These are phyloP conservation scores for Dactylella cylindrospora DNA, from an alignment of 2,329 filamentous ascomycete species.

Conservation along the genomic window DNA sequence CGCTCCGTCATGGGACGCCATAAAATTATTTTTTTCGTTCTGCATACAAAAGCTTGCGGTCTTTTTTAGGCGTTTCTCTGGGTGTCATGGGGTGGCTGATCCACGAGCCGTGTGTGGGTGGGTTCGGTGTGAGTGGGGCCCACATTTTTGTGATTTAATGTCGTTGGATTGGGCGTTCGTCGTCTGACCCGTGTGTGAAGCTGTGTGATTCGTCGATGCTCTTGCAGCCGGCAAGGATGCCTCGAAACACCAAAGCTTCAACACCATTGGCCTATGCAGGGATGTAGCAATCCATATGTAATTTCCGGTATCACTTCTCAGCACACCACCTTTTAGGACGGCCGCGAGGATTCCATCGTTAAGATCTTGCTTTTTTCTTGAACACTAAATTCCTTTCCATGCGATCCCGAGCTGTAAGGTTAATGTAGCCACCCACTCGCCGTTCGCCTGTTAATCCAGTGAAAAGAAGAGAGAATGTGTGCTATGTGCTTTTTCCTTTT, in stretches of 20 bases:
- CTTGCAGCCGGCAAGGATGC: slow-evolving; percentile 36
- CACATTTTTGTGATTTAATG: not conserved
- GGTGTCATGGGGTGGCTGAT: slow-evolving; percentile 42
- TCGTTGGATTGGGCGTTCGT: slow-evolving; percentile 16
- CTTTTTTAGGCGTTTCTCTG: no score
- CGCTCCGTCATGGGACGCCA: slow-evolving; percentile 42
- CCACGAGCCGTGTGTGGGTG: slow-evolving; percentile 42
- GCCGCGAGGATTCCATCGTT: no score
- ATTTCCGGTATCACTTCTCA: no score
- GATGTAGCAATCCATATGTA: slow-evolving; percentile 41
- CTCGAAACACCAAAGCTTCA: slow-evolving; percentile 33
- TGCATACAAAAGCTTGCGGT: slow-evolving; percentile 26
- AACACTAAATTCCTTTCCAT: no score
- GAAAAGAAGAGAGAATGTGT: no score
- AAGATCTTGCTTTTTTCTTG: no score
- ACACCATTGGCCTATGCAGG: slow-evolving; percentile 31
- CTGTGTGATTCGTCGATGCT: slow-evolving; percentile 33
- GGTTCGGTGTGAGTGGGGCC: slow-evolving; percentile 41
- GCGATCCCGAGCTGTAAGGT: no score
- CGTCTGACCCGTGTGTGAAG: slow-evolving; percentile 39
- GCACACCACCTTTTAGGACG: no score
- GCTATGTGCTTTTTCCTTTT: no score
- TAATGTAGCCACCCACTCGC: no score
- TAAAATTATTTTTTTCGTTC: slow-evolving; percentile 4
- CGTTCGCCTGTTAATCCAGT: no score